Percentiles rank a stretch among this genome's conserved stretches.
These are phyloP conservation scores for Talaromyces borbonicus DNA, from an alignment of 495 filamentous ascomycete genomes.

Conservation along the genomic window DNA sequence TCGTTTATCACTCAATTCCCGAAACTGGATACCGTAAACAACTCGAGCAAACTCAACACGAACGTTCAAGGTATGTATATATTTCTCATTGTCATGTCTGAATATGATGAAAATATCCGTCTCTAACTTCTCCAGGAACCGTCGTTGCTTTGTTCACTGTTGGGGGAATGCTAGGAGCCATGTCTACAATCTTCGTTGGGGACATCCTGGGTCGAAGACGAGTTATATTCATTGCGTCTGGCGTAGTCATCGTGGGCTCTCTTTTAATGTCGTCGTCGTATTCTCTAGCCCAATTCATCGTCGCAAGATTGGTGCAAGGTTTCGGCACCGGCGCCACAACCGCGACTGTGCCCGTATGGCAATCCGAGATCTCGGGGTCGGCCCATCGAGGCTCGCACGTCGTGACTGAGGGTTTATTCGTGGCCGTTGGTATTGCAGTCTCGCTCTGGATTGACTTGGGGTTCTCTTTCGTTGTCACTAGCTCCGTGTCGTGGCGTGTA, in stretches of 20 bases:
- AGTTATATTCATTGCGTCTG: constrained; percentile 23
- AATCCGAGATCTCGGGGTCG: constrained; percentile 51
- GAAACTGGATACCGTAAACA: constrained; percentile 41
- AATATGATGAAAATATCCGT: not conserved
- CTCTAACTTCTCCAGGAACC: constrained; percentile 16
- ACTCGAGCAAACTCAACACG: constrained; percentile 25
- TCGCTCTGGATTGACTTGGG: constrained; percentile 60
- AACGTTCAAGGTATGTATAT: constrained; percentile 29
- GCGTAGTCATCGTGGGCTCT: constrained; percentile 28
- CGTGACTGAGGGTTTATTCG: constrained; percentile 54
- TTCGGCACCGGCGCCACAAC: constrained; percentile 55
- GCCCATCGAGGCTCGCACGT: constrained; percentile 53
- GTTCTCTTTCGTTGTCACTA: constrained; percentile 40
- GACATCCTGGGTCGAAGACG: constrained; percentile 23
- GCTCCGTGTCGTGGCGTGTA: constrained; percentile 50
- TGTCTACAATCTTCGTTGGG: constrained; percentile 23
- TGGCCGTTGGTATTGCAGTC: constrained; percentile 56
- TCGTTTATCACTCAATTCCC: constrained; percentile 40
- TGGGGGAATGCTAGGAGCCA: constrained; percentile 24
- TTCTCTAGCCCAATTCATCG: constrained; percentile 27
- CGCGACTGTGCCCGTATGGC: constrained; percentile 55
- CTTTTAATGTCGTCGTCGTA: constrained; percentile 33
- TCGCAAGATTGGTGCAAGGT: constrained; percentile 47
- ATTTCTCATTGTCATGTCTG: not conserved
- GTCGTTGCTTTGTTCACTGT: constrained; percentile 27